Evolutionary conservation across 2,329 filamentous ascomycete species (phyloP).

Genomic region (Cercospora sp.): DNA sequence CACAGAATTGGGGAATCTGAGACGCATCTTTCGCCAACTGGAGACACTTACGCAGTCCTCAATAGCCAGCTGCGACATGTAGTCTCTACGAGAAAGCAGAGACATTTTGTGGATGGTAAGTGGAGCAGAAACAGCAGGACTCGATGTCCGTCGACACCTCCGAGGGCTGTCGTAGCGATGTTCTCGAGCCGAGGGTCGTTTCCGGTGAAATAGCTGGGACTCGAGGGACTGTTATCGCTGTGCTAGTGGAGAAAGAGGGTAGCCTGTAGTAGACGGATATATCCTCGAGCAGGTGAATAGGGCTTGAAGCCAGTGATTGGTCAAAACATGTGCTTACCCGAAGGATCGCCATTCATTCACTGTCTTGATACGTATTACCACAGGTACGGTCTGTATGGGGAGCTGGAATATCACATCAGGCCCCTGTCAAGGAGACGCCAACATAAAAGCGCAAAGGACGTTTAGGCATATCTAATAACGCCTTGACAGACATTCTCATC

Average conservation of each 20-base stretch:
- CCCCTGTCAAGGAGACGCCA: too few species aligned
- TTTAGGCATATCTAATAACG: too few species aligned
- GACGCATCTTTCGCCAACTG: background rate
- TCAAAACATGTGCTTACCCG: too few species aligned
- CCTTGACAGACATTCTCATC: too few species aligned
- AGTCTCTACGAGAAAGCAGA: background rate
- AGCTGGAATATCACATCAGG: too few species aligned
- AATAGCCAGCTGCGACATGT: background rate
- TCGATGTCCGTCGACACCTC: background rate
- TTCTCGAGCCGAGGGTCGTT: background rate
- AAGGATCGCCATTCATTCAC: too few species aligned
- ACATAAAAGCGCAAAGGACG: too few species aligned
- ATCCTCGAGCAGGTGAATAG: background rate
- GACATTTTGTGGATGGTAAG: background rate
- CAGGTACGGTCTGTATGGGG: too few species aligned
- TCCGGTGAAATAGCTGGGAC: background rate
- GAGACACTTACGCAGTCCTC: background rate
- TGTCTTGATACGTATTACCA: too few species aligned
- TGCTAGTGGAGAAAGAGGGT: background rate
- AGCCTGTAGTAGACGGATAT: background rate
- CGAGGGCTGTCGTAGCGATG: background rate
- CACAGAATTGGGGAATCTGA: background rate
- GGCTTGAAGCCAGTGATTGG: too few species aligned
- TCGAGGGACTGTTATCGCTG: too few species aligned
- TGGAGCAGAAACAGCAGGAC: background rate